Evolutionary conservation across 306 rosid genomes (phyloP), one percentile per base, ranked within the genome.

Genomic region (Aeschynomene evenia): DNA sequence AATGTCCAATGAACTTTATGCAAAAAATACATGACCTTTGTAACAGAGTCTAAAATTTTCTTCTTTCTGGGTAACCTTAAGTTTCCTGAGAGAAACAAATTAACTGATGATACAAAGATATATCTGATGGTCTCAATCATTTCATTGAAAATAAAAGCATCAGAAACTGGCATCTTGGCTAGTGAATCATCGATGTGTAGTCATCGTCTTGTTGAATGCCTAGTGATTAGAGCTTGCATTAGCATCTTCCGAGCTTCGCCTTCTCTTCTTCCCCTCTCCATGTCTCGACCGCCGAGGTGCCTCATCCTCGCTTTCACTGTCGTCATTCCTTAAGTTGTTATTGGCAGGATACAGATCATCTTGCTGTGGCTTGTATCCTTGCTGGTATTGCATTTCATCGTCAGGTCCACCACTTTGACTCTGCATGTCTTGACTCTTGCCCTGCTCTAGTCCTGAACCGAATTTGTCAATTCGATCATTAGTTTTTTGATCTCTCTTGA

Each of bases 221-320:
- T 81, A 86, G 75, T 80, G 88, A 77, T 76, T 86, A 54, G 88
- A 84, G 66, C 66, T 75, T 28, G 87, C 57, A 65, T 74, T 43
- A 20, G 19, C 83, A 40, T 85, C 96, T 82, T 88, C 96, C 0
- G 68, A 22, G 82, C 82, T 82, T 71, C 98, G 63, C 77, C 95
- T 82, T 79, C 89, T 86, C 97, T 87, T 83, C 89, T 84, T 89
- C 19, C 97, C 97, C 68, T 94, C 99, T 6, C 99, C 97, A 5
- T 91, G 97, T 78, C 99, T 89, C 1, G 99, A 95, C 67, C 99
- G 83, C 59, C 99, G 84, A 2, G 99, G 99, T 28, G 99, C 99
- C 76, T 95, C 97, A 31, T 95, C 97, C 81, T 95, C 99, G 24
- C 99, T 91, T 70, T 89, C 97, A 29, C 97, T 91, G 7, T 95